Evolutionary conservation across 805 yeast genomes (phyloP).

Genomic region (Ogataea polymorpha): DNA sequence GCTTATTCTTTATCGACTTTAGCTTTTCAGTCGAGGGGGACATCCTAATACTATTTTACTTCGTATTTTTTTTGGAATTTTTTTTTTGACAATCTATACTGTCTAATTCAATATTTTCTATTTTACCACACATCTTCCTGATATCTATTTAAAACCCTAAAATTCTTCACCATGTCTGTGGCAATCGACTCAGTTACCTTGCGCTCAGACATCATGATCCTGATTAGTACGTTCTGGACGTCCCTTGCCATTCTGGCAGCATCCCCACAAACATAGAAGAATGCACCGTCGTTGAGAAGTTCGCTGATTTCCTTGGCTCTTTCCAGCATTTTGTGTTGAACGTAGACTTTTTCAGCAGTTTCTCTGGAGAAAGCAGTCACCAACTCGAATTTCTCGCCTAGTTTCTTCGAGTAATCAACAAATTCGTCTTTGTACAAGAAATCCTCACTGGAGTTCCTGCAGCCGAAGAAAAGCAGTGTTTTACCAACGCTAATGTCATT

Average conservation of each 20-base stretch:
- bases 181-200: constrained; percentile 67
- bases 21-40: constrained; percentile 36
- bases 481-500: constrained; percentile 60
- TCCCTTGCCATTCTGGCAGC: constrained; percentile 95
- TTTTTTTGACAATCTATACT: background rate
- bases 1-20: constrained; percentile 64
- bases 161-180: constrained; percentile 68
- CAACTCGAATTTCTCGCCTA: constrained; percentile 65
- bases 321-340: constrained; percentile 72
- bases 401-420: constrained; percentile 62
- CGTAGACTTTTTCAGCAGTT: constrained; percentile 63
- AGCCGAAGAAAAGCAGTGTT: constrained; percentile 79
- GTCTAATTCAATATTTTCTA: background rate
- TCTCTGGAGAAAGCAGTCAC: constrained; percentile 88
- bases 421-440: constrained; percentile 87
- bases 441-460: constrained; percentile 77
- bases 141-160: constrained; percentile 81
- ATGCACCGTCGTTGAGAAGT: constrained; percentile 66
- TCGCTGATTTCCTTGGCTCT: constrained; percentile 51
- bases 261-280: constrained; percentile 95
- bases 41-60: constrained; percentile 1
- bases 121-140: constrained; percentile 96
- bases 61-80: constrained; percentile 2
- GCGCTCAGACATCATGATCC: constrained; percentile 61
- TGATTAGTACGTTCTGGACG: constrained; percentile 67